Evolutionary conservation across 2,329 filamentous ascomycete species (phyloP), one percentile per base, ranked within the genome.

Genomic region (Penicillium palitans): DNA sequence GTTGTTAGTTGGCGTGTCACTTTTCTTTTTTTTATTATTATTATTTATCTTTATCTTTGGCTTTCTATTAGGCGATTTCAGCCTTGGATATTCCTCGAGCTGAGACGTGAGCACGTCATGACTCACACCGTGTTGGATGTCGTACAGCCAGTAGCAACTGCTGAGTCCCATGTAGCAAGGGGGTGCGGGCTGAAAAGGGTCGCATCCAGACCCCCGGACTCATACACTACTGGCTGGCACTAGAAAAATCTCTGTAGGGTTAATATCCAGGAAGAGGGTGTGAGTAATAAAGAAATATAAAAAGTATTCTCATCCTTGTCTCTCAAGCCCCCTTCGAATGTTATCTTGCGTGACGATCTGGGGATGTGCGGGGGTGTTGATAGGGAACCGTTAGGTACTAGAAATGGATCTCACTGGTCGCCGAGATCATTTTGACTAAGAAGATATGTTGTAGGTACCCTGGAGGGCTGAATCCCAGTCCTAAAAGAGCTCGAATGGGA

Each of bases 71-170:
- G 15, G 19, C 39, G n/a, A 27, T 35, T 45, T 52, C 50, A 33
- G 27, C 50, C 50, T 35, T 37, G 25, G 39, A 17, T 35, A 21
- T n/a, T 35, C 46, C 46, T 35, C 19, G 19, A 35, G 29, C 29
- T 51, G 58, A 50, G 39, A 45, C 25, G 47, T 33, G 47, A 58
- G 58, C 56, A 64, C 59, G 62, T 63, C 57, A 63, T 63, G 46
- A 58, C 61, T 57, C 55, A 54, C 48, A 41, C 48, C 52, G 61
- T 52, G 57, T 55, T 55, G 54, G 29, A 53, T 35, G 40, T 44
- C 13, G 29, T 31, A 46, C 51, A 46, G 51, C 51, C 51, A 46
- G 51, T 53, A 19, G 29, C 19, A 29, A 44, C 13, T 31, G 17
- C 21, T 40, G 2, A 51, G 35, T 50, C 24, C 13, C 17, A 41